These are phyloP conservation scores for Sherardia arvensis DNA, from an alignment of 257 asterid species.

Conservation along the genomic window DNA sequence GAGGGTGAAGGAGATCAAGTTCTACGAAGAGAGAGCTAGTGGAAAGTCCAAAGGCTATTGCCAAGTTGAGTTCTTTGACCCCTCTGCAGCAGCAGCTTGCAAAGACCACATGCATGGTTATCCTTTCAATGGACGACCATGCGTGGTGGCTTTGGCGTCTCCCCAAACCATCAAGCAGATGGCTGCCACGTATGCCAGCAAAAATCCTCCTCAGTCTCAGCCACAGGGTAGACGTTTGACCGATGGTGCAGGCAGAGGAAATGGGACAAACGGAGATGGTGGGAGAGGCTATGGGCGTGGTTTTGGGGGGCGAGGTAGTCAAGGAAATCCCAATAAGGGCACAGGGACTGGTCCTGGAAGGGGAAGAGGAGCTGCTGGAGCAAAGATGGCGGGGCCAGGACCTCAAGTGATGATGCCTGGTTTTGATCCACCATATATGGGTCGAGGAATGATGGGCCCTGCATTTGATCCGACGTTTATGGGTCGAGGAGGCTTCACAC, in stretches of 20 bases:
- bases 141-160: slow-evolving; percentile 43
- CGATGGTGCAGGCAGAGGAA: slow-evolving; percentile 59
- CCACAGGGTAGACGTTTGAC: slow-evolving; percentile 55
- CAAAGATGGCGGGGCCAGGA: slow-evolving; percentile 23
- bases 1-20: slow-evolving; percentile 42
- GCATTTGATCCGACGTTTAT: slow-evolving; percentile 50
- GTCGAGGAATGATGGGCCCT: slow-evolving; percentile 48
- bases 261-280: slow-evolving; percentile 45
- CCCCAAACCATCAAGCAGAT: slow-evolving; percentile 42
- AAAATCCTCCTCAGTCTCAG: slow-evolving; percentile 38
- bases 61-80: slow-evolving; percentile 45
- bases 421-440: slow-evolving; percentile 33
- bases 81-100: slow-evolving; percentile 42
- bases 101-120: slow-evolving; percentile 47
- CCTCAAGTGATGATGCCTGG: slow-evolving; percentile 15
- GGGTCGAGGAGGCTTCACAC: slow-evolving; percentile 49
- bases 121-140: slow-evolving; percentile 43
- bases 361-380: slow-evolving; percentile 42
- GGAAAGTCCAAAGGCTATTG: slow-evolving; percentile 58
- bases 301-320: slow-evolving; percentile 50
- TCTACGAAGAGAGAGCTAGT: slow-evolving; percentile 55
- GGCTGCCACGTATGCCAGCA: slow-evolving; percentile 35
- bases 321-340: slow-evolving; percentile 52
- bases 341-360: slow-evolving; percentile 58
- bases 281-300: slow-evolving; percentile 49